Evolutionary conservation across 805 yeast species (phyloP), one percentile per base, ranked within the genome.

Genomic region (Nematodospora valgi): DNA sequence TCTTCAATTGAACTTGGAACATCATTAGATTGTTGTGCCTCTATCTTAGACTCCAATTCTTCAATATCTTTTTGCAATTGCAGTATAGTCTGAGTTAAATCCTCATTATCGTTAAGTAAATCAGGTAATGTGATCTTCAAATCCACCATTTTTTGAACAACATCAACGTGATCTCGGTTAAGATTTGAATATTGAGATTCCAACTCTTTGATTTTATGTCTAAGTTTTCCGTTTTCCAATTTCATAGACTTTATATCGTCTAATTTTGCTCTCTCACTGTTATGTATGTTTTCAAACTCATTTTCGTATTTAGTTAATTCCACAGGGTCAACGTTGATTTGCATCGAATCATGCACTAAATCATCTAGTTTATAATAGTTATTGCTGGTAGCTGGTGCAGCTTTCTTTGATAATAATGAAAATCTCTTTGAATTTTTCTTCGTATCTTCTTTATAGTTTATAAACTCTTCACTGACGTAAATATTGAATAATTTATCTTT

Each of bases 91-190:
- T 56, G 52, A 18, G 62, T 54, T 32, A 88, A 60, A 29, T 80
- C 85, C 17, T 64, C 71, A 41, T 86, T 85, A 25, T 86, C 95
- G 47, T 86, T 91, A 32, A 73, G 67, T 17, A 91, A 56, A 22
- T 82, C 81, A 2, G 94, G 96, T 17, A 84, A 68, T 35, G 69
- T 74, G 26, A 89, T 75, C 50, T 93, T 80, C 25, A 85, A 82
- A 44, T 77, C 78, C 22, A 91, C 87, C 80, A 93, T 77, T 45
- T 80, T 86, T 59, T 89, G 91, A 4, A 95, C 95, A 24, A 88
- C 76, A 36, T 77, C 83, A 19, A 88, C 76, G 57, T 93, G 97
- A 51, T 89, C 96, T 41, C 76, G 70, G 52, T 86, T 87, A 40
- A 91, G 63, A 2, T 76, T 64, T 3, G 82, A 76, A 50, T 80